Conservation (phyloP, 2,329 filamentous ascomycete species). For the Daldinia sp. region DNA sequence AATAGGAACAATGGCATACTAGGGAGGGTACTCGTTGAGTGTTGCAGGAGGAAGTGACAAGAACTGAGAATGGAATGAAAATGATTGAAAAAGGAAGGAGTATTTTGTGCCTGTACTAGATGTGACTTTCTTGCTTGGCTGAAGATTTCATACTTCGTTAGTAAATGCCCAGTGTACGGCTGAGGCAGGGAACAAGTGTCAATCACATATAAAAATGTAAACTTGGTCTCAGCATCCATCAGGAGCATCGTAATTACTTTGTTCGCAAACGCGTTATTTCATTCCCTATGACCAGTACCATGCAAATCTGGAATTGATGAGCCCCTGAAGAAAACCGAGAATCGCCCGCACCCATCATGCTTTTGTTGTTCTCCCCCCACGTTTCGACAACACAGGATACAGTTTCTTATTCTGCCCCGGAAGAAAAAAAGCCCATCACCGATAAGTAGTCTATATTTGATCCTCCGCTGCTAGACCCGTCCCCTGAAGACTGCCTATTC, state of each 20-base stretch:
- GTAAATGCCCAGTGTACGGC: background rate
- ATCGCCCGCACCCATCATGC: slow-evolving; percentile 44
- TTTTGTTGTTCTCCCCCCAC: slow-evolving; percentile 23
- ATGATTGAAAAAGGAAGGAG: background rate
- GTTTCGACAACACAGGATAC: slow-evolving; percentile 32
- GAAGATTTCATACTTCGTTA: background rate
- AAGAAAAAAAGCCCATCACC: slow-evolving; percentile 31
- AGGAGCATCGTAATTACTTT: slow-evolving; percentile 15
- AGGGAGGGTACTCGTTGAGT: too few relatives aligned
- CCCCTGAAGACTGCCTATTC: slow-evolving; percentile 30
- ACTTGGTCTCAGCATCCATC: slow-evolving; percentile 1
- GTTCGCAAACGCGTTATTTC: slow-evolving; percentile 48
- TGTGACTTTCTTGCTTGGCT: background rate
- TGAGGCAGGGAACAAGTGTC: background rate
- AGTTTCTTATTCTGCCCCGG: slow-evolving; percentile 14
- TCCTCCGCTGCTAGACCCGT: slow-evolving; percentile 34
- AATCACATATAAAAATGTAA: slow-evolving; percentile 2
- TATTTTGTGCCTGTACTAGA: background rate
- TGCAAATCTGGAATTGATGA: slow-evolving; percentile 54
- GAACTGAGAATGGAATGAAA: background rate
- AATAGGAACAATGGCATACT: background rate
- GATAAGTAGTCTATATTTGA: slow-evolving; percentile 25
- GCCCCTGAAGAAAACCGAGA: slow-evolving; percentile 48
- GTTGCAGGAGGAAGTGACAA: background rate
- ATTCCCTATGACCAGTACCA: slow-evolving; percentile 63